Conservation (phyloP, 2,329 filamentous ascomycete species). For the Curvularia sp. region DNA sequence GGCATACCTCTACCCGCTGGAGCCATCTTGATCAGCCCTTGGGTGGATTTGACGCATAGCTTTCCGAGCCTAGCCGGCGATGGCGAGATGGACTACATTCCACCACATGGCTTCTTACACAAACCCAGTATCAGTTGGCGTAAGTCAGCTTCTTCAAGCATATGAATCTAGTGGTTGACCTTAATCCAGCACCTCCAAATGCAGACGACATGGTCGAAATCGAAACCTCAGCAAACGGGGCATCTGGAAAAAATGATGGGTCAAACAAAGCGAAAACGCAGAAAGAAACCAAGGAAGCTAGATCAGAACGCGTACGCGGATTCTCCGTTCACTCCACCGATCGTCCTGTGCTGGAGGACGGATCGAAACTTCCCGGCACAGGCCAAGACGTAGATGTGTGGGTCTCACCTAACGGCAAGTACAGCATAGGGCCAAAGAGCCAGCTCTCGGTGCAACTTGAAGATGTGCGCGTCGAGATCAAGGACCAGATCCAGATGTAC, state of each 20-base stretch:
- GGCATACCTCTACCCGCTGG: slow-evolving; percentile 86
- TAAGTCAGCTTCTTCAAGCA: slow-evolving; percentile 20
- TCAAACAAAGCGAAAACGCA: slow-evolving; percentile 33
- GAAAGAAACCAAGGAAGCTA: slow-evolving; percentile 46
- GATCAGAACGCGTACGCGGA: slow-evolving; percentile 46
- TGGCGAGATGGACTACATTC: slow-evolving; percentile 84
- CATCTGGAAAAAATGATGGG: slow-evolving; percentile 16
- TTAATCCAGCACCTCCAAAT: slow-evolving; percentile 71
- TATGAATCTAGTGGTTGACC: slow-evolving; percentile 8
- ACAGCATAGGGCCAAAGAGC: slow-evolving; percentile 44
- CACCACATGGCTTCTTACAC: slow-evolving; percentile 85
- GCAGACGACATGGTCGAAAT: slow-evolving; percentile 70
- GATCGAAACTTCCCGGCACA: slow-evolving; percentile 17
- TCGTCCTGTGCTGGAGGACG: slow-evolving; percentile 22
- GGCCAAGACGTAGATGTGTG: slow-evolving; percentile 24
- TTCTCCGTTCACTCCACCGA: slow-evolving; percentile 41
- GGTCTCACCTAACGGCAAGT: slow-evolving; percentile 47
- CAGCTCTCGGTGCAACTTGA: slow-evolving; percentile 71
- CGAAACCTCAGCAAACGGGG: slow-evolving; percentile 37
- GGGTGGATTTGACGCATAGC: slow-evolving; percentile 94
- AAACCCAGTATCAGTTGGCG: slow-evolving; percentile 89
- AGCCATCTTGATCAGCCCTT: slow-evolving; percentile 88
- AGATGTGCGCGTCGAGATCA: slow-evolving; percentile 71
- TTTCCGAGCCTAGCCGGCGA: slow-evolving; percentile 86
- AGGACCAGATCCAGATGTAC: slow-evolving; percentile 91